These are phyloP conservation scores for Crataegus laevigata DNA, from an alignment of 306 rosid genomes.

Conservation along the genomic window DNA sequence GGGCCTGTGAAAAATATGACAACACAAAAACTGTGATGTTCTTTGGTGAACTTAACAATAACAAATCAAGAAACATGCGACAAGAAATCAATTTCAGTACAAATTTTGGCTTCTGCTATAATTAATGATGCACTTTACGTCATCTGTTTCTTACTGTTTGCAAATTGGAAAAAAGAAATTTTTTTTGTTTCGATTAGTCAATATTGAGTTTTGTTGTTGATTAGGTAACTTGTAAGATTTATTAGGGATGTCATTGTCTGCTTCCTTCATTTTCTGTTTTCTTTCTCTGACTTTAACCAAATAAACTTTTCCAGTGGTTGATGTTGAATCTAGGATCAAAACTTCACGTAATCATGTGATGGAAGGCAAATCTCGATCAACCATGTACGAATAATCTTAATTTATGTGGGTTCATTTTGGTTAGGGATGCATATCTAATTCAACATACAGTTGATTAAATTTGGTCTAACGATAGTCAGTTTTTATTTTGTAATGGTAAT, in stretches of 20 bases:
- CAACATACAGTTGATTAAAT: neutral
- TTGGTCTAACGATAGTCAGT: neutral
- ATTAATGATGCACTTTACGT: neutral
- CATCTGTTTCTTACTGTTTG: neutral
- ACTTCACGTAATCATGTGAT: neutral
- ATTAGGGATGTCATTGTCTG: neutral
- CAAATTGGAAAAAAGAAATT: neutral
- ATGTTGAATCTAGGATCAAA: neutral
- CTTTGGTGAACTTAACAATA: neutral
- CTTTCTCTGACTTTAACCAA: neutral
- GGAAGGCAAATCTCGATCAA: neutral
- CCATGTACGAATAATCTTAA: neutral
- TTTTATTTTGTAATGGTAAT: neutral
- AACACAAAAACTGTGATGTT: neutral
- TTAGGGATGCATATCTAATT: neutral
- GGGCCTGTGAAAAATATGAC: neutral
- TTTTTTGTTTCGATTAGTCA: neutral
- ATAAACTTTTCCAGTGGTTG: neutral
- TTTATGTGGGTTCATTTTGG: neutral
- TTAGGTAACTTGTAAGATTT: neutral
- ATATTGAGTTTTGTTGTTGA: neutral
- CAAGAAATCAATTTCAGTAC: neutral
- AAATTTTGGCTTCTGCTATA: neutral
- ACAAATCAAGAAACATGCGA: neutral
- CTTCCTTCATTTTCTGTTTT: neutral